Base-by-base conservation (phyloP, 2,329 filamentous ascomycete species). In the Colletotrichum simmondsii region DNA sequence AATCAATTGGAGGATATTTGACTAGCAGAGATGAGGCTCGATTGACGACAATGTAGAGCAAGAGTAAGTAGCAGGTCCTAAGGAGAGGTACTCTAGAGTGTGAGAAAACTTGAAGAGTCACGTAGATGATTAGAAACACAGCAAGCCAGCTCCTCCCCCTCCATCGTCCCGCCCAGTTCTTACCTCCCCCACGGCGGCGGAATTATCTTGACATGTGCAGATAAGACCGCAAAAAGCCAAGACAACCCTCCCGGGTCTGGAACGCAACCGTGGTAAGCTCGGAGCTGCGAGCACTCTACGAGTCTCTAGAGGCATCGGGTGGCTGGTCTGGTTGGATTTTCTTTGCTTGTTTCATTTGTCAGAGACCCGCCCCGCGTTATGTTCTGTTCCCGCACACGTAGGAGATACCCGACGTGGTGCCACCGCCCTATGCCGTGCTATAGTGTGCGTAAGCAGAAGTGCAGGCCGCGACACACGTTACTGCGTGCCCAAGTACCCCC, bases 361-460 rank as follows among this genome's bases (percentile, higher is more conserved):
- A 58, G 19, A 35, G 57, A 16, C 26, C 57, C 57, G 37, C 64
- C 64, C 22, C 58, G 58, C 1, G 30, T 32, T 22, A 57, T 57
- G 22, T 65, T 61, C 67, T 64, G 32, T 12, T 35, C 32, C 32
- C 65, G 53, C 24, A 1, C 19, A n/a, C 16, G 70, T 69, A 72
- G 59, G 65, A 69, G 59, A 59, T 64, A 60, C 70, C 70, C 59
- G 54, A 69, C 65, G 5, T 69, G 59, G 70, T 69, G 59, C 52
- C 53, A 56, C 70, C 65, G 69, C 65, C 30, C 19, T 53, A 57
- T 32, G 28, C 19, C 19, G 42, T 49, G 42, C 19, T 49, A 19
- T 22, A 28, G 12, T 11, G n/a, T 53, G 42, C 7, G 60, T n/a
- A 24, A 24, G 37, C 37, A 42, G 37, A 42, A 42, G 16, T 8